These are phyloP conservation scores for Salix brachista DNA, from an alignment of 345 rosid species.

Conservation along the genomic window DNA sequence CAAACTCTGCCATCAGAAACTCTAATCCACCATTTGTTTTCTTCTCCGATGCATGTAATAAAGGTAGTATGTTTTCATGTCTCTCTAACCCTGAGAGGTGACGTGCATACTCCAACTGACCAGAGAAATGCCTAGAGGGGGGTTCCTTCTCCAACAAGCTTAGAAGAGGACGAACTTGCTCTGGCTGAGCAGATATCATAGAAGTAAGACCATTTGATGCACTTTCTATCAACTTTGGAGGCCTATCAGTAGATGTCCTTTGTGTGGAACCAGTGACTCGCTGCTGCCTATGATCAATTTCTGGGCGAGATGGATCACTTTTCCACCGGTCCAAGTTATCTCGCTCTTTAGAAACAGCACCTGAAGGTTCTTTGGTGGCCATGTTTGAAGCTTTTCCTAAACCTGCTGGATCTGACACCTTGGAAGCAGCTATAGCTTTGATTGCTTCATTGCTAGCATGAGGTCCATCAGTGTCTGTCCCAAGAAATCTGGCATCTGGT, in stretches of 20 bases:
- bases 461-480: slow-evolving; percentile 55
- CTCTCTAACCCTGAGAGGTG: slow-evolving; percentile 82
- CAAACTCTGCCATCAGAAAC: slow-evolving; percentile 92
- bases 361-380: slow-evolving; percentile 27
- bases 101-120: slow-evolving; percentile 79
- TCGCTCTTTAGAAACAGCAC: slow-evolving; percentile 31
- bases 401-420: slow-evolving; percentile 33
- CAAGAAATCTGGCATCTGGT: slow-evolving; percentile 41
- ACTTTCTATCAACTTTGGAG: slow-evolving; percentile 60
- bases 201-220: slow-evolving; percentile 55
- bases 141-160: slow-evolving; percentile 99
- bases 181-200: slow-evolving; percentile 45
- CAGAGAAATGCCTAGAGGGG: slow-evolving; percentile 77
- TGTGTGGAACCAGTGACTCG: slow-evolving; percentile 42
- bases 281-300: slow-evolving; percentile 55
- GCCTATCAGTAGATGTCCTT: slow-evolving; percentile 70
- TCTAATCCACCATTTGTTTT: slow-evolving; percentile 88
- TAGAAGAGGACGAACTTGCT: slow-evolving; percentile 92
- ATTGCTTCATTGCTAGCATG: slow-evolving; percentile 51
- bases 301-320: slow-evolving; percentile 39
- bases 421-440: slow-evolving; percentile 42
- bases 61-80: slow-evolving; percentile 87
- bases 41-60: slow-evolving; percentile 85
- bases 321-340: slow-evolving; percentile 45
- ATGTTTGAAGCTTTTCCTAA: slow-evolving; percentile 36